phyloP scores from a whole-genome alignment of 1,284 basidiomycete genomes.

The Rhodotorula sp. region DNA sequence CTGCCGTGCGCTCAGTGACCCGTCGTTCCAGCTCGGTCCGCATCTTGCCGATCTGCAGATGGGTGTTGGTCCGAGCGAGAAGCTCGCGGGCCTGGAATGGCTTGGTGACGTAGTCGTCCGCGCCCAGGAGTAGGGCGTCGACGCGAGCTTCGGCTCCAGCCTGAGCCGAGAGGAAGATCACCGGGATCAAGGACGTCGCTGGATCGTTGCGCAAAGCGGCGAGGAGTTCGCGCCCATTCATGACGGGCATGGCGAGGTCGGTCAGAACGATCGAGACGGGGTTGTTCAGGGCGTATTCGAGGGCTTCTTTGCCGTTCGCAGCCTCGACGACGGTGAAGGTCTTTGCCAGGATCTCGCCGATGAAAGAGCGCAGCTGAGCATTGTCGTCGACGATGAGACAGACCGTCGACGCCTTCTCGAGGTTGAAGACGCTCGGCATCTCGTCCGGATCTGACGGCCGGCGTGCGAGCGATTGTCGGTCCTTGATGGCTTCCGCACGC shows the following conservation, averaged over 20 bases:
- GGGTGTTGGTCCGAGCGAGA: slow-evolving; percentile 41
- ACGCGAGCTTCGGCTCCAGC: slow-evolving; percentile 44
- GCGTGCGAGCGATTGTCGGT: not conserved
- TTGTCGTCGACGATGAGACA: slow-evolving; percentile 36
- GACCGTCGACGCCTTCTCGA: slow-evolving; percentile 16
- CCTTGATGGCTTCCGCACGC: not conserved
- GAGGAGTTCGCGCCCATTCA: slow-evolving; percentile 39
- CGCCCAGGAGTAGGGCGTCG: slow-evolving; percentile 43
- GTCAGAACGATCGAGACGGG: slow-evolving; percentile 40
- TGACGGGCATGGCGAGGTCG: slow-evolving; percentile 44
- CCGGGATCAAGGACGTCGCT: slow-evolving; percentile 34
- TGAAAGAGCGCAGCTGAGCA: slow-evolving; percentile 30
- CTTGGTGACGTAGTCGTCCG: slow-evolving; percentile 44
- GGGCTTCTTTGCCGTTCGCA: slow-evolving; percentile 38
- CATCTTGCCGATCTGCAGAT: slow-evolving; percentile 45
- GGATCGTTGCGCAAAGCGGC: slow-evolving; percentile 35
- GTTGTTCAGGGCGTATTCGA: slow-evolving; percentile 35
- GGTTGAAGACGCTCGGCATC: slow-evolving; percentile 14
- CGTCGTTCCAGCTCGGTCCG: slow-evolving; percentile 43
- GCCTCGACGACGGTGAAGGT: slow-evolving; percentile 38
- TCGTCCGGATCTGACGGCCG: not conserved
- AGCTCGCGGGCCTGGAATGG: slow-evolving; percentile 46
- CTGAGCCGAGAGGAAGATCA: slow-evolving; percentile 45
- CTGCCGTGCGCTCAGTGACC: slow-evolving; percentile 42
- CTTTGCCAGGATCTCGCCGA: slow-evolving; percentile 40